A percentile compares a stretch with the other conserved stretches of the same genome.
These are phyloP conservation scores for Rosa rugosa DNA, from an alignment of 306 rosid species.

Conservation along the genomic window DNA sequence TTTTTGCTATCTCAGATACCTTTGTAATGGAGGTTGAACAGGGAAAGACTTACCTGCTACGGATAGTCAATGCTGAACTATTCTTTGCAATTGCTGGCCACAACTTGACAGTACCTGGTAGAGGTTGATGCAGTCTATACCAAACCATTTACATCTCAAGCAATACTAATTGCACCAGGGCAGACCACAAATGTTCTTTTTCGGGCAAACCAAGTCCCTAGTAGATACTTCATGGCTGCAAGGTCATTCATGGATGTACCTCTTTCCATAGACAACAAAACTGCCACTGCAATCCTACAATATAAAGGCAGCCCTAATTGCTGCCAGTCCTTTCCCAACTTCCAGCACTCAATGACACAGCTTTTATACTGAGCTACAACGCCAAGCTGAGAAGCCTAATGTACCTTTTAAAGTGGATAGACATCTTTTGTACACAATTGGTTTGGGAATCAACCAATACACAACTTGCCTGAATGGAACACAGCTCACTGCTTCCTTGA, in stretches of 20 bases:
- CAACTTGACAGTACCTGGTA: conserved; percentile 27
- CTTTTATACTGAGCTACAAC: conserved; percentile 18
- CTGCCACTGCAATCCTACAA: conserved; percentile 30
- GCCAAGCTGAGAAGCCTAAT: conserved; percentile 24
- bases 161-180: conserved; percentile 32
- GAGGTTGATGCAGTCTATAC: conserved; percentile 28
- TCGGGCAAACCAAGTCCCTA: conserved; percentile 22
- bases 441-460: conserved; percentile 16
- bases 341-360: conserved; percentile 30
- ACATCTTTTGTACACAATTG: conserved; percentile 12
- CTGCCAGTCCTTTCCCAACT: conserved; percentile 23
- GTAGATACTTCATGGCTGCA: too few relatives aligned
- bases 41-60: conserved; percentile 30
- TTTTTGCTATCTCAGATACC: too few relatives aligned
- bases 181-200: conserved; percentile 31
- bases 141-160: background rate
- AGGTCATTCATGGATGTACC: too few relatives aligned
- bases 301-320: conserved; percentile 33
- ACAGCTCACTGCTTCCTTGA: conserved; percentile 21
- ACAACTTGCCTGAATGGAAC: conserved; percentile 28
- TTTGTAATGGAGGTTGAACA: conserved; percentile 33
- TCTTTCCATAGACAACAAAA: conserved; percentile 18
- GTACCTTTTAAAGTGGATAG: too few relatives aligned
- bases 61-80: conserved; percentile 38
- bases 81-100: conserved; percentile 36